These are phyloP conservation scores for Apiospora hydei DNA, from an alignment of 2,329 filamentous ascomycete genomes.

Conservation along the genomic window DNA sequence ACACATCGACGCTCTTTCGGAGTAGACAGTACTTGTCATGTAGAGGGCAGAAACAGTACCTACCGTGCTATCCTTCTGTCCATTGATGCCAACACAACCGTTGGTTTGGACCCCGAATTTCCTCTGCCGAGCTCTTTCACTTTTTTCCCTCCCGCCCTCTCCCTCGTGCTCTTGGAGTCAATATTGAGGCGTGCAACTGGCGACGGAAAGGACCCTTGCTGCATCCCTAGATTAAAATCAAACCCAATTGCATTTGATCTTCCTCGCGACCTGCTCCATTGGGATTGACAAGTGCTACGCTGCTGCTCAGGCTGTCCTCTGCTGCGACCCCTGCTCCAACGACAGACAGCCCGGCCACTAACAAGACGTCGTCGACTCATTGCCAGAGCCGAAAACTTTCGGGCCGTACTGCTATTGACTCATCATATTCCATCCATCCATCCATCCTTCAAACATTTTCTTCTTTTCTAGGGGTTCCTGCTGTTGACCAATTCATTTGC, in stretches of 20 bases:
- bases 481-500: background rate
- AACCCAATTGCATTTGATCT: background rate
- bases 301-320: background rate
- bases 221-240: background rate
- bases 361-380: conserved; percentile 1
- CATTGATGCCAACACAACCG: background rate
- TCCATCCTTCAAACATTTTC: background rate
- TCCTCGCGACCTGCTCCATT: background rate
- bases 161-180: background rate
- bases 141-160: background rate
- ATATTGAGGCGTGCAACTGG: background rate
- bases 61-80: background rate
- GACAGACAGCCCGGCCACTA: background rate
- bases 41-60: background rate
- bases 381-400: background rate
- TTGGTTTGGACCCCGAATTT: background rate
- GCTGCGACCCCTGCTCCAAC: background rate
- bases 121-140: background rate
- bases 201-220: background rate
- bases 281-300: background rate
- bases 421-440: background rate
- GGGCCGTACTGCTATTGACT: conserved; percentile 11
- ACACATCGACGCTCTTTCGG: background rate
- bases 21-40: background rate
- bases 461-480: too few species aligned